These are phyloP conservation scores for Leptomonas seymouri DNA, from an alignment of 208 protist species.

Conservation along the genomic window DNA sequence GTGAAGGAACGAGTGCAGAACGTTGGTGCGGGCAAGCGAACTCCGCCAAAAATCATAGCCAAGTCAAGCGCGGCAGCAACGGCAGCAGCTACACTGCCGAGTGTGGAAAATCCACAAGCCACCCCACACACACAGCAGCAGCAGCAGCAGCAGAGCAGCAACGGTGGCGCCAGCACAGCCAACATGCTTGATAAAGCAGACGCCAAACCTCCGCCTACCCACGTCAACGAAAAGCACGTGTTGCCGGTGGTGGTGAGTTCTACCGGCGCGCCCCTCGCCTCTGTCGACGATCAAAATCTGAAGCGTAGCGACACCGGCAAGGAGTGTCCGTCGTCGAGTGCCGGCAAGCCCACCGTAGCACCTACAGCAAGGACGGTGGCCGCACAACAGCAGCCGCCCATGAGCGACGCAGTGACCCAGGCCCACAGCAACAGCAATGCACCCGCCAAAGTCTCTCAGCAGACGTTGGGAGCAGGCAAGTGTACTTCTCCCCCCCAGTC, in stretches of 20 bases:
- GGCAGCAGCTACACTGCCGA: background rate
- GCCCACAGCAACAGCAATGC: background rate
- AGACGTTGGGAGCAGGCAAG: background rate
- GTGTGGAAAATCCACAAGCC: background rate
- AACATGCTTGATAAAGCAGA: background rate
- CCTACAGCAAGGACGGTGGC: background rate
- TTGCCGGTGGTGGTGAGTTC: background rate
- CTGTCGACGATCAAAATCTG: background rate
- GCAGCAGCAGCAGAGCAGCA: background rate
- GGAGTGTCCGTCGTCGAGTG: background rate
- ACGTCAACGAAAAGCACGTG: background rate
- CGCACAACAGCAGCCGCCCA: background rate
- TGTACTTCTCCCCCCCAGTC: background rate
- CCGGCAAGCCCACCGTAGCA: background rate
- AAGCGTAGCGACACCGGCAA: background rate
- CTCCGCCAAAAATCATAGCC: slow-evolving; percentile 11
- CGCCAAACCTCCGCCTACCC: slow-evolving; percentile 1
- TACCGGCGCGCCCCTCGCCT: background rate
- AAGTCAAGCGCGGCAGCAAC: background rate
- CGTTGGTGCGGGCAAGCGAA: background rate
- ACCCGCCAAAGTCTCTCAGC: background rate
- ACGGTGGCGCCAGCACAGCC: background rate
- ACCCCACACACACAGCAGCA: background rate
- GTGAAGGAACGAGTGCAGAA: slow-evolving; percentile 12
- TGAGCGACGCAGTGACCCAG: slow-evolving; percentile 1